Evolutionary conservation across 495 filamentous ascomycete species (phyloP), one percentile per base, ranked within the genome.

Genomic region (Wilcoxina mikolae): DNA sequence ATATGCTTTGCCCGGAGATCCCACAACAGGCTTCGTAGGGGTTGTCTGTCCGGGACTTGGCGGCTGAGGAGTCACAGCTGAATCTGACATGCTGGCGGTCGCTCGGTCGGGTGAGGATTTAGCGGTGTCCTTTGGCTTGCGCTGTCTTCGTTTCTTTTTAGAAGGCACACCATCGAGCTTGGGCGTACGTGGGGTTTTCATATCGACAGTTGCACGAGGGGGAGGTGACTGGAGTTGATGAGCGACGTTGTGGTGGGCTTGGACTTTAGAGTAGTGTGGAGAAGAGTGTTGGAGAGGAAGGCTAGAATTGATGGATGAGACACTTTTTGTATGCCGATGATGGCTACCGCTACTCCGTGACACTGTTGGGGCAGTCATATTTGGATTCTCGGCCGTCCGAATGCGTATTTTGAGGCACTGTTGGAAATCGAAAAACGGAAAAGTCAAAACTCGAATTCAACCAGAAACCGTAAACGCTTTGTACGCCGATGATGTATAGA

Each of bases 1-100:
- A 68, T 95, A 99, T 55, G 85, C 75, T 56, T 76, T 65, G 41
- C 72, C 75, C 17, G 76, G 70, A 22, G 78, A 76, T 12, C 71
- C 71, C 18, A 66, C n/a, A 9, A 39, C 17, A 23, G n/a, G n/a
- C n/a, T 52, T 35, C 3, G 28, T 52, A 15, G 28, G 33, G 18
- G 49, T 52, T 20, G 49, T 23, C 4, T 24, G 27, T 12, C 7
- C 9, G 2, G 49, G 43, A 22, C 17, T 52, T 15, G 49, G 28
- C 18, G 28, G 49, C 47, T 28, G 28, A 15, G 28, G 22, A 49
- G 9, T 7, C 3, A 7, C 18, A 12, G 49, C n/a, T 12, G 28
- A 41, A 17, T 17, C 31, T 4, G 49, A 38, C 27, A 28, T 28
- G 11, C 18, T 38, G 12, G 28, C 28, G 31, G 35, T 15, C 46